These are phyloP conservation scores for Eucalyptus pumila DNA, from an alignment of 345 rosid species.

Conservation along the genomic window DNA sequence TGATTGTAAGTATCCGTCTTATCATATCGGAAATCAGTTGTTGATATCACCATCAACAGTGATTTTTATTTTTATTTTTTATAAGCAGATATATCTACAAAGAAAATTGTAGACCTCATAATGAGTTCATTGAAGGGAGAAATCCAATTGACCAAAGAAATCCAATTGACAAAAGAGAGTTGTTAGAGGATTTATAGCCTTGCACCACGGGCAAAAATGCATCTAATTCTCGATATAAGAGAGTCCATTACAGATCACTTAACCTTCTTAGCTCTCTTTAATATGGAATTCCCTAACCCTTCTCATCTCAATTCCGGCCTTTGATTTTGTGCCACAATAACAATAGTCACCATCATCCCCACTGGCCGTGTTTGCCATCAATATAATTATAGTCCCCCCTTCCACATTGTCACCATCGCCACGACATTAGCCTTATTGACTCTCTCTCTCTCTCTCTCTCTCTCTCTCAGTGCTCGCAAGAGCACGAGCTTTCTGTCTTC, in stretches of 20 bases:
- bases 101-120: neutral
- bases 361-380: neutral
- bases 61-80: neutral
- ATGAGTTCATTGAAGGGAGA: neutral
- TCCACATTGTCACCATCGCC: neutral
- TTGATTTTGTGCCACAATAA: neutral
- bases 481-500: neutral
- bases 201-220: fast-evolving
- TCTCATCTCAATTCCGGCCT: neutral
- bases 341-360: neutral
- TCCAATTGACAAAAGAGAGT: neutral
- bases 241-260: too few relatives aligned
- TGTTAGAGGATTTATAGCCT: neutral
- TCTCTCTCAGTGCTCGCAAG: neutral
- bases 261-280: too few relatives aligned
- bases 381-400: neutral
- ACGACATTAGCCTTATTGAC: neutral
- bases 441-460: neutral
- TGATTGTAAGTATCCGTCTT: neutral
- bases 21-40: neutral
- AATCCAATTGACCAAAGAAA: neutral
- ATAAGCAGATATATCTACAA: neutral
- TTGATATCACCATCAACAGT: neutral
- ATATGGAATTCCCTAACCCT: neutral
- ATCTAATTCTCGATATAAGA: too few relatives aligned